These are phyloP conservation scores for Rhizopogon vulgaris DNA, from an alignment of 768 basidiomycete species.

Conservation along the genomic window DNA sequence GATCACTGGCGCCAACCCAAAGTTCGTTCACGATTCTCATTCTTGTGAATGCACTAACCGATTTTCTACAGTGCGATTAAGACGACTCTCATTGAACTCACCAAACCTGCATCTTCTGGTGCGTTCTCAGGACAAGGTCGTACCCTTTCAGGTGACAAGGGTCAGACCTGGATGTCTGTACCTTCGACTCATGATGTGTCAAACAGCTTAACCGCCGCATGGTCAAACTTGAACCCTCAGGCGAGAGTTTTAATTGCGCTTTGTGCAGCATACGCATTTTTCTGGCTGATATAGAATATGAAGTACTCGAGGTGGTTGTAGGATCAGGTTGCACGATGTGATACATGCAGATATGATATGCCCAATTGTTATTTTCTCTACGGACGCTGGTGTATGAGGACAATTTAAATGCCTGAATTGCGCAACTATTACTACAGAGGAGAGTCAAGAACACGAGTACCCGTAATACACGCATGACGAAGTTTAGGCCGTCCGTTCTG, in stretches of 20 bases:
- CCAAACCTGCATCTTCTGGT: slow-evolving; percentile 31
- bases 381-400: not conserved
- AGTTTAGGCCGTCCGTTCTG: not conserved
- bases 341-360: not conserved
- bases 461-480: not conserved
- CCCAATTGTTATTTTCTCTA: not conserved
- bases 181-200: slow-evolving; percentile 28
- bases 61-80: slow-evolving; percentile 48
- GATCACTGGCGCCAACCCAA: slow-evolving; percentile 65
- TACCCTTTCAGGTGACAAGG: slow-evolving; percentile 34
- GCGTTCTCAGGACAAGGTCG: slow-evolving; percentile 71
- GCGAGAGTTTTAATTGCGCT: slow-evolving; percentile 59
- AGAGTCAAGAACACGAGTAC: not conserved
- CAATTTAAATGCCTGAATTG: too few species aligned
- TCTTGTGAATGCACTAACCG: slow-evolving; percentile 2
- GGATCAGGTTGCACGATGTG: not conserved
- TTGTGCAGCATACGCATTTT: slow-evolving; percentile 54
- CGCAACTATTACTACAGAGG: not conserved
- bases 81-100: slow-evolving; percentile 47
- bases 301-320: not conserved
- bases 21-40: slow-evolving; percentile 34
- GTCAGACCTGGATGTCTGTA: slow-evolving; percentile 21
- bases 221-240: slow-evolving; percentile 59
- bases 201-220: slow-evolving; percentile 28
- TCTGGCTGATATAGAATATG: slow-evolving; percentile 34